These are phyloP conservation scores for Capillidium rhysosporum DNA, from an alignment of 371 early-diverging fungal species.

Conservation along the genomic window DNA sequence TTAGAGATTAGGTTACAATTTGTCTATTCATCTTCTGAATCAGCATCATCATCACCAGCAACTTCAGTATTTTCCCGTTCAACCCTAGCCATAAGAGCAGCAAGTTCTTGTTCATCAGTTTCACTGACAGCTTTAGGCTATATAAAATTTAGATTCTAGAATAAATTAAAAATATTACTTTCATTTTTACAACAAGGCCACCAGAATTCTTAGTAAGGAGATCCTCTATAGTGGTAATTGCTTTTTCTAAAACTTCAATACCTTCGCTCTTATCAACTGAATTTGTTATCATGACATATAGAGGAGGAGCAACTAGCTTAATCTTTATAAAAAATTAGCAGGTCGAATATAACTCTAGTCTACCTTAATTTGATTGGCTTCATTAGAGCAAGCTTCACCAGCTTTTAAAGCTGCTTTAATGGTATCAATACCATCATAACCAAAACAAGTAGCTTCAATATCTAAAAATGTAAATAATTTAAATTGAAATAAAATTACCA, in stretches of 20 bases:
- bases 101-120: slow-evolving; percentile 87
- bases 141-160: not conserved
- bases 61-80: slow-evolving; percentile 92
- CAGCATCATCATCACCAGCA: slow-evolving; percentile 73
- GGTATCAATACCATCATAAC: slow-evolving; percentile 93
- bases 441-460: slow-evolving; percentile 92
- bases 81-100: slow-evolving; percentile 73
- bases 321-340: slow-evolving; percentile 14
- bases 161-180: slow-evolving; percentile 16
- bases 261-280: slow-evolving; percentile 73
- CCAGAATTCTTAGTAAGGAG: slow-evolving; percentile 50
- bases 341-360: not conserved
- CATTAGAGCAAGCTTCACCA: slow-evolving; percentile 72
- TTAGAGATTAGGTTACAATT: not conserved
- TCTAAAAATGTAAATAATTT: slow-evolving; percentile 23
- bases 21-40: slow-evolving; percentile 23
- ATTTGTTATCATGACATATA: slow-evolving; percentile 83
- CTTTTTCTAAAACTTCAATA: slow-evolving; percentile 73
- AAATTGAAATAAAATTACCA: slow-evolving; percentile 19
- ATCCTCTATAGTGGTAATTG: slow-evolving; percentile 65
- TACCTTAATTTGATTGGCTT: slow-evolving; percentile 67
- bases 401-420: slow-evolving; percentile 85
- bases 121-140: slow-evolving; percentile 72
- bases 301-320: slow-evolving; percentile 80
- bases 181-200: slow-evolving; percentile 70